phyloP scores from a whole-genome alignment of 306 rosid species.

The Begonia loranthoides region DNA sequence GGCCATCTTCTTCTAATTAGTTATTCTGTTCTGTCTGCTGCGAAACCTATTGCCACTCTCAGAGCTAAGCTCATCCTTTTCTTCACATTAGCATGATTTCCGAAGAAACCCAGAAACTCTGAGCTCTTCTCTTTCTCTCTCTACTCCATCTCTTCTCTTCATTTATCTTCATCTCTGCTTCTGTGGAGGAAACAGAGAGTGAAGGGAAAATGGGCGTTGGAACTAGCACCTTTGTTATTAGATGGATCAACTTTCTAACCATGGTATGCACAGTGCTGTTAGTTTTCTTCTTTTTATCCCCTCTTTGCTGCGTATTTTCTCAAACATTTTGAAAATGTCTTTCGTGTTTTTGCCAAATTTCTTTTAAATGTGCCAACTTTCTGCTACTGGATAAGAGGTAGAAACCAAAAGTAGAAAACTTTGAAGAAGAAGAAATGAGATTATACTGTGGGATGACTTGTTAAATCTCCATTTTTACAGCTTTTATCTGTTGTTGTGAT shows the following conservation, averaged over 20 bases:
- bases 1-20: neutral
- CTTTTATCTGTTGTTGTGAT: conserved; percentile 58
- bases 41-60: conserved; percentile 20
- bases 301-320: neutral
- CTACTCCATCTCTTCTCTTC: conserved; percentile 6
- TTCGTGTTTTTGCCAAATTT: neutral
- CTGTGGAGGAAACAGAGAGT: conserved; percentile 1
- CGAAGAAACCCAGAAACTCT: neutral
- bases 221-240: conserved; percentile 83
- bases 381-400: no score
- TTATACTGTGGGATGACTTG: no score
- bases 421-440: no score
- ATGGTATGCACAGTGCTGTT: conserved; percentile 32
- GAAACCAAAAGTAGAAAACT: no score
- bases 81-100: neutral
- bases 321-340: neutral
- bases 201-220: conserved; percentile 50
- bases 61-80: conserved; percentile 5
- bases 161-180: conserved; percentile 3
- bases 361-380: no score
- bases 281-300: neutral
- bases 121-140: neutral
- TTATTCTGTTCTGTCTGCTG: conserved; percentile 9
- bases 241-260: conserved; percentile 93
- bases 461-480: conserved; percentile 24